A percentile compares a stretch with the other conserved stretches of the same genome.
Evolutionary conservation across 2,329 filamentous ascomycete species (phyloP).

Genomic region (Calonectria montana): DNA sequence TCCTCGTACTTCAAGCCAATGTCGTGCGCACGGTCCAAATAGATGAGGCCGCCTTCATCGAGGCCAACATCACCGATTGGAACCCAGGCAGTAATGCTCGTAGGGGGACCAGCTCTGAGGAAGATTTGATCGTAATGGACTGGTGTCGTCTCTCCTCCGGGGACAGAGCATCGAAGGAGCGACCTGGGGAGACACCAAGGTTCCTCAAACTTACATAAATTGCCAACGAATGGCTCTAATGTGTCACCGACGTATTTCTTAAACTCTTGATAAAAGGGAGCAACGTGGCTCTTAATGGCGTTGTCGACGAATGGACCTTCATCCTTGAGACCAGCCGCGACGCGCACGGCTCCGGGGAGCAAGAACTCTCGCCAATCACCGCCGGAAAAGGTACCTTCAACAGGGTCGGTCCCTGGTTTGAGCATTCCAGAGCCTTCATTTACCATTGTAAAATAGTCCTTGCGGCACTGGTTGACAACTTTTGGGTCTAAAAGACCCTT

Average conservation of each 20-base stretch:
- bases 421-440: constrained; percentile 64
- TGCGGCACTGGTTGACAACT: constrained; percentile 62
- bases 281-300: constrained; percentile 63
- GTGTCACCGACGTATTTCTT: constrained; percentile 61
- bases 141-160: constrained; percentile 65
- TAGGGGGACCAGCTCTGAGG: constrained; percentile 63
- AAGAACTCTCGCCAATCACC: constrained; percentile 1
- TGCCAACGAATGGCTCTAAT: constrained; percentile 55
- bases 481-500: constrained; percentile 63
- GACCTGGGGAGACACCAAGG: constrained; percentile 51
- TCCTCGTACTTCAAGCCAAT: background rate
- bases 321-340: background rate
- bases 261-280: constrained; percentile 61
- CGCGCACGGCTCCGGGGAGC: background rate
- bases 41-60: constrained; percentile 67
- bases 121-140: constrained; percentile 72
- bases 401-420: constrained; percentile 60
- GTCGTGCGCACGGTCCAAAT: constrained; percentile 55
- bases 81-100: constrained; percentile 66
- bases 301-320: constrained; percentile 42
- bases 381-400: constrained; percentile 61
- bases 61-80: constrained; percentile 65
- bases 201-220: constrained; percentile 59
- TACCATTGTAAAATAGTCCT: constrained; percentile 63
- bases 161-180: constrained; percentile 53